Evolutionary conservation across 306 rosid genomes (phyloP), one percentile per base, ranked within the genome.

Genomic region (Leucaena leucocephala): DNA sequence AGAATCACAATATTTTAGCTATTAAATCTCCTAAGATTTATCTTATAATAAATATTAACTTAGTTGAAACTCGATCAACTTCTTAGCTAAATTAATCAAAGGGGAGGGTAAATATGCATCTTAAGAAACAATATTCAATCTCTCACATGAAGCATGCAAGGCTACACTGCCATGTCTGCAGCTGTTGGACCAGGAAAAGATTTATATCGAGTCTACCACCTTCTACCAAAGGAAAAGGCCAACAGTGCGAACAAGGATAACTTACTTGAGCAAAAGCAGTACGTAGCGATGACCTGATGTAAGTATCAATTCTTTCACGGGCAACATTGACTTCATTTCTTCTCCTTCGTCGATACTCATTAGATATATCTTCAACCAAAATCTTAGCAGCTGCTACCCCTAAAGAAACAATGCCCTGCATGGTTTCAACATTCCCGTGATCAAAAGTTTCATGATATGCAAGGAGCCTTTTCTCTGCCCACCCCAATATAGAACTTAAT

Each of bases 241-340:
- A 78, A 22, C 16, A 21, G 39, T 10, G 16, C 22, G 79, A 58
- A 77, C 66, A 68, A 45, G 33, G 80, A 81, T 76, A 59, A 90
- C 94, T 89, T 91, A 78, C 99, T 98, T 95, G 99, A 76, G 99
- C 99, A 88, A 95, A 95, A 57, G 98, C 96, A 52, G 99, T 91
- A 19, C 98, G 97, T 16, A 93, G 78, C 43, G 99, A 95, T 66
- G 99, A 95, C 84, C 99, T 88, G 86, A 95, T 93, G 82, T 95
- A 95, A 43, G 98, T 91, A 70, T 95, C 99, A 77, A 91, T 89
- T 85, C 99, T 93, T 87, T 87, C 91, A 36, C 94, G 97, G 72
- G 94, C 93, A 73, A 95, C 97, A 69, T 95, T 91, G 75, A 91
- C 98, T 86, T 95, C 97, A 50, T 68, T 86, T 84, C 85, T 95